These are phyloP conservation scores for Earliella scabrosa DNA, from an alignment of 1,284 basidiomycete genomes.

Conservation along the genomic window DNA sequence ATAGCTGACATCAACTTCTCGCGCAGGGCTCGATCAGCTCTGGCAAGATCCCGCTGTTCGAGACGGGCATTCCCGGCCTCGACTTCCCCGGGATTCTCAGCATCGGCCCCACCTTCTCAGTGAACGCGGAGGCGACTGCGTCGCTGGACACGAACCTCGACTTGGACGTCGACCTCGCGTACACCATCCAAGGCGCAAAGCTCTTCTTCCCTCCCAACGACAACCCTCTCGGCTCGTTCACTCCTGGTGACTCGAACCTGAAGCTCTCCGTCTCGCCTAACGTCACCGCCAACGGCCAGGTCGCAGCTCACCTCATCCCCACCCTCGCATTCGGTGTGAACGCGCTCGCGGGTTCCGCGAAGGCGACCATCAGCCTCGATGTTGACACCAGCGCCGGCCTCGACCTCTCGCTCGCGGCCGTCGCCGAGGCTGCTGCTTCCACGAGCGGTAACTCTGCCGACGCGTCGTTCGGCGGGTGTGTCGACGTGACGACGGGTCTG, in stretches of 20 bases:
- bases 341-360: constrained; percentile 40
- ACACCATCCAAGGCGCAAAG: constrained; percentile 39
- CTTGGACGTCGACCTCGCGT: constrained; percentile 22
- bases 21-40: constrained; percentile 40
- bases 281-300: constrained; percentile 42
- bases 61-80: constrained; percentile 43
- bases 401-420: constrained; percentile 38
- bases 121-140: constrained; percentile 20
- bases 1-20: neutral
- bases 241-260: constrained; percentile 37
- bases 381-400: constrained; percentile 46
- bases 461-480: constrained; percentile 28
- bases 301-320: constrained; percentile 55
- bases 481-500: constrained; percentile 32
- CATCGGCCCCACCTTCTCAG: constrained; percentile 37
- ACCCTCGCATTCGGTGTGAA: constrained; percentile 47
- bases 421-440: constrained; percentile 2
- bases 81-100: constrained; percentile 43
- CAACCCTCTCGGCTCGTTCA: constrained; percentile 10
- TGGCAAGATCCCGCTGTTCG: constrained; percentile 39
- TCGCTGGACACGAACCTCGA: constrained; percentile 23
- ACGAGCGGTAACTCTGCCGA: constrained; percentile 8
- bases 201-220: constrained; percentile 46
- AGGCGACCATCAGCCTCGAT: constrained; percentile 47
- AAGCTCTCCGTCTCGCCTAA: constrained; percentile 45